Base-by-base conservation (phyloP, 2,329 filamentous ascomycete genomes). In the Colletotrichum incanum region DNA sequence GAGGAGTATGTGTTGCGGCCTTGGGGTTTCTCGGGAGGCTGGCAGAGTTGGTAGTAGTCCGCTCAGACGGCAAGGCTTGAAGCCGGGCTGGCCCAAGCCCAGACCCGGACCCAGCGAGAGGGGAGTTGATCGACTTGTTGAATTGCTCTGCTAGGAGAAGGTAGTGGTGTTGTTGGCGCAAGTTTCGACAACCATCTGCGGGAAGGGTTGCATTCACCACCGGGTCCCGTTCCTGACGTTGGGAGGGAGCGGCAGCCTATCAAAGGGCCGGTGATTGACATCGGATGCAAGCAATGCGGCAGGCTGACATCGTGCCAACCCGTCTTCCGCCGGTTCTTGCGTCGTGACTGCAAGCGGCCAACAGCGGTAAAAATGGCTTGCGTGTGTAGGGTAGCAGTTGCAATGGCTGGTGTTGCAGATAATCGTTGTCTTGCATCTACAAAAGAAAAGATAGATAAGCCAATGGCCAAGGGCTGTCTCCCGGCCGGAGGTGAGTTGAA, bases 191-290 rank as follows among this genome's bases (percentile, higher is more conserved):
- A 63, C 50, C 69, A 60, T 55, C 65, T 72, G 67, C 61, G 61
- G 67, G 41, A 60, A 62, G 55, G 71, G 67, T 73, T 73, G 67
- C 67, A 71, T 66, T 61, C 61, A 73, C 28, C 52, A 66, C 49
- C 41, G 43, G 50, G 41, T 56, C 23, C 34, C n/a, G 67, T 73
- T 62, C 71, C 67, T 71, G 54, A 72, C 54, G 59, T 52, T 66
- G 71, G 50, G 65, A 34, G 49, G 49, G 26, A 28, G 67, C 67
- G 26, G 54, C 31, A 50, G 67, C 59, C 67, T 71, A 73, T 73
- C 55, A 71, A 23, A 45, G 49, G 45, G 39, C 18, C 28, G 65
- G 26, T 14, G 41, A 52, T 62, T 43, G 61, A 71, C 71, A 49
- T 73, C 50, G 61, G 61, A 73, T 31, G 71, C 67, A 71, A 58